These are phyloP conservation scores for Pyricularia sp. DNA, from an alignment of 2,329 filamentous ascomycete genomes.

Conservation along the genomic window DNA sequence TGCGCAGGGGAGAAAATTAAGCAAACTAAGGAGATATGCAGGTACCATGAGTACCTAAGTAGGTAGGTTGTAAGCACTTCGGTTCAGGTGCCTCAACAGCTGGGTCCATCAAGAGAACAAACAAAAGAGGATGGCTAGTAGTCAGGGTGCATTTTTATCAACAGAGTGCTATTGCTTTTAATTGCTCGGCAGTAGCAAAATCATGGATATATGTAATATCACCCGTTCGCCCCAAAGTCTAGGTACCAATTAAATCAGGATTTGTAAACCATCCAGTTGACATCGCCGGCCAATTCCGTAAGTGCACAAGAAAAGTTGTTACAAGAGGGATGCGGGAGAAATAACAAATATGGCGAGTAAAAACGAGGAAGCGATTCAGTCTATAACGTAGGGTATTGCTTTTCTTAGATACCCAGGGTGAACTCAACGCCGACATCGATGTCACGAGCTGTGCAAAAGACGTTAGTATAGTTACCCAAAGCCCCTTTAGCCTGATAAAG, in stretches of 20 bases:
- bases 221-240: neutral
- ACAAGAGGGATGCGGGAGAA: neutral
- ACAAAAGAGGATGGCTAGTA: neutral
- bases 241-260: conserved; percentile 1
- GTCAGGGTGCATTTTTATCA: neutral
- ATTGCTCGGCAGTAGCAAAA: neutral
- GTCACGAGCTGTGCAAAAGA: conserved; percentile 54
- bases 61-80: neutral
- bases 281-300: neutral
- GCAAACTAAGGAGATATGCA: no score
- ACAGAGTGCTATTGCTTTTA: neutral
- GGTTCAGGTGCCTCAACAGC: neutral
- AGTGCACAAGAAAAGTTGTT: conserved; percentile 1
- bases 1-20: no score
- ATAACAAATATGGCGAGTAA: neutral
- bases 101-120: neutral
- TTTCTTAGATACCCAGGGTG: conserved; percentile 72
- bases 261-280: conserved; percentile 2
- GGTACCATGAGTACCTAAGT: no score
- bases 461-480: neutral
- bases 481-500: neutral
- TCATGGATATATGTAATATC: neutral
- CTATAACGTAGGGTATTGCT: conserved; percentile 4
- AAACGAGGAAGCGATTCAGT: conserved; percentile 4
- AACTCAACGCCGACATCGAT: conserved; percentile 97